Conservation (phyloP, 139 green algal species). For the Trebouxia sp. region DNA sequence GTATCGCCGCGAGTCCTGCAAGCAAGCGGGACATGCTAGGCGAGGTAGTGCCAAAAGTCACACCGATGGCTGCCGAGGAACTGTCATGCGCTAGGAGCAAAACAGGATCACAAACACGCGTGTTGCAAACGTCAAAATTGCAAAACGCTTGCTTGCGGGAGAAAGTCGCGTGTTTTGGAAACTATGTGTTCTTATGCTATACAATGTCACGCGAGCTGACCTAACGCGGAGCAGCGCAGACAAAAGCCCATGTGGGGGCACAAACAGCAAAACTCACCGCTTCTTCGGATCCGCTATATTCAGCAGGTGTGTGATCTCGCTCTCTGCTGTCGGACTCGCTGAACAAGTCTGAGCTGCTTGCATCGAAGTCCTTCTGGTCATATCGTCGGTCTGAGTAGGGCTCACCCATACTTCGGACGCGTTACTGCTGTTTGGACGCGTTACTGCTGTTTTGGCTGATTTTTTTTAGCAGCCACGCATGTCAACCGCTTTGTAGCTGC, state of each 20-base stretch:
- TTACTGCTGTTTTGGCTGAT: background rate
- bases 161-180: too few relatives aligned
- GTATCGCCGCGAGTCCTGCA: constrained; percentile 5
- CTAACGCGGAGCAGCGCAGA: too few relatives aligned
- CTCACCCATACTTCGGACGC: background rate
- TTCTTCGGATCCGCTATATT: constrained; percentile 8
- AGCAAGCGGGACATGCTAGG: background rate
- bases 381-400: constrained; percentile 14
- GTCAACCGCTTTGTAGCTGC: background rate
- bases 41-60: constrained; percentile 1
- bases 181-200: constrained; percentile 8
- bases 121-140: too few relatives aligned
- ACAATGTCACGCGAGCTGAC: constrained; percentile 23
- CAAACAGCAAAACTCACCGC: background rate
- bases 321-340: constrained; percentile 22
- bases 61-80: background rate
- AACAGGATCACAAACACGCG: too few relatives aligned
- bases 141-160: too few relatives aligned
- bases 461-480: background rate
- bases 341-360: constrained; percentile 21
- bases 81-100: too few relatives aligned
- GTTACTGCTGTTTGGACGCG: too few relatives aligned
- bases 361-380: constrained; percentile 25
- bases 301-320: constrained; percentile 9
- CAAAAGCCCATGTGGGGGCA: too few relatives aligned